Percentiles rank a stretch among this genome's conserved stretches.
phyloP scores from a whole-genome alignment of 1,284 basidiomycete species.

The Cutaneotrichosporon sp. region DNA sequence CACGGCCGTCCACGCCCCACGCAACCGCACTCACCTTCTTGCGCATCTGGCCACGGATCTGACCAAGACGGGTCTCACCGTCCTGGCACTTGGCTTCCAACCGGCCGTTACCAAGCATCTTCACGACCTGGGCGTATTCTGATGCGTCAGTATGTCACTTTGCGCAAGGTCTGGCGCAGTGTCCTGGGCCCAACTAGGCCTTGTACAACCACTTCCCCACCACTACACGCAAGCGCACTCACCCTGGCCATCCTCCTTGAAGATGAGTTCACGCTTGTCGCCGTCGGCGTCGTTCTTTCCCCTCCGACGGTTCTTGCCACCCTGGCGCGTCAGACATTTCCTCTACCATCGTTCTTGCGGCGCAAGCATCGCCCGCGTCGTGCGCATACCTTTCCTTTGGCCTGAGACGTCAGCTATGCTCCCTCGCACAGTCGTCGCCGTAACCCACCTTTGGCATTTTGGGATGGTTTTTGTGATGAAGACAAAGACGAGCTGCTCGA shows the following conservation, averaged over 20 bases:
- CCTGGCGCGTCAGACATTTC: slow-evolving; percentile 53
- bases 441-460: slow-evolving; percentile 43
- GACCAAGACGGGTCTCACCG: slow-evolving; percentile 94
- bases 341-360: neutral
- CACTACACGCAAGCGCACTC: slow-evolving; percentile 11
- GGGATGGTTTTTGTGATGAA: slow-evolving; percentile 8
- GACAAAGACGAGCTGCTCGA: neutral
- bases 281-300: slow-evolving; percentile 99
- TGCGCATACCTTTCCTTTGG: slow-evolving; percentile 40
- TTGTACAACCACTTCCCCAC: too few relatives aligned
- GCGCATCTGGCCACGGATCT: slow-evolving; percentile 98
- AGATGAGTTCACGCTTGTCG: slow-evolving; percentile 97
- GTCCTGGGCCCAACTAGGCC: neutral
- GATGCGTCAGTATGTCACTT: too few relatives aligned
- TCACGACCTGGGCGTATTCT: slow-evolving; percentile 97
- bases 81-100: slow-evolving; percentile 97
- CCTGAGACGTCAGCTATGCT: slow-evolving; percentile 23
- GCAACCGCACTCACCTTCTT: slow-evolving; percentile 70
- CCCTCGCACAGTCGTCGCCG: neutral
- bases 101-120: slow-evolving; percentile 98
- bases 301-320: slow-evolving; percentile 97
- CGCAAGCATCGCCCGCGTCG: neutral
- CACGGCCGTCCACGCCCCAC: too few relatives aligned
- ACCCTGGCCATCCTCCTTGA: slow-evolving; percentile 96
- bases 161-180: too few relatives aligned